Evolutionary conservation across 2,329 filamentous ascomycete species (phyloP).

Genomic region (Calonectria montana): DNA sequence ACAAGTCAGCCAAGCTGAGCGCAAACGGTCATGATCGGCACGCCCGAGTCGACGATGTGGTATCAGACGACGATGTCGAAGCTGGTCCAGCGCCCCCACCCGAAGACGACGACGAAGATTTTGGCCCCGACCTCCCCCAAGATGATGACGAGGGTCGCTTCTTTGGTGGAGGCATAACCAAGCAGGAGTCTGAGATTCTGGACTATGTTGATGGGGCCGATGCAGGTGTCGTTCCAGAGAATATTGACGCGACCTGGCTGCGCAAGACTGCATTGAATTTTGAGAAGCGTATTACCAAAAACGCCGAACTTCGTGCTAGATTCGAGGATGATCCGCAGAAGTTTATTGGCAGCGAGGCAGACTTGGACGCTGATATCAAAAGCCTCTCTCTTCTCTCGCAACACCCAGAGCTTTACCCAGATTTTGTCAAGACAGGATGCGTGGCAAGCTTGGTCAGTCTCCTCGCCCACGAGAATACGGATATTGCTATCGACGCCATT

Average conservation of each 20-base stretch:
- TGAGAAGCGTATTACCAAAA: slow-evolving; percentile 91
- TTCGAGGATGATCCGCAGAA: slow-evolving; percentile 84
- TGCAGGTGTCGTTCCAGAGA: slow-evolving; percentile 67
- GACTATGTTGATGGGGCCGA: slow-evolving; percentile 80
- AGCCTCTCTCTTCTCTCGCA: slow-evolving; percentile 87
- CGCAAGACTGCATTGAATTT: slow-evolving; percentile 84
- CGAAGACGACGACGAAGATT: slow-evolving; percentile 56
- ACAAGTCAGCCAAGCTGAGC: slow-evolving; percentile 70
- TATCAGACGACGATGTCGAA: slow-evolving; percentile 64
- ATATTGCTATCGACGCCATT: slow-evolving; percentile 92
- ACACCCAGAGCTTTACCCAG: slow-evolving; percentile 83
- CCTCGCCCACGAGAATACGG: slow-evolving; percentile 94
- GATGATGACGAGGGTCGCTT: slow-evolving; percentile 88
- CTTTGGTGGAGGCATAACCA: slow-evolving; percentile 90
- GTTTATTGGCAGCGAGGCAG: slow-evolving; percentile 88
- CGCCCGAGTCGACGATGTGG: slow-evolving; percentile 55
- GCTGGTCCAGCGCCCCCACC: slow-evolving; percentile 60
- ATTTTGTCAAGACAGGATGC: slow-evolving; percentile 82
- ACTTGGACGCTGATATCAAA: slow-evolving; percentile 90
- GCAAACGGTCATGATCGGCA: slow-evolving; percentile 59
- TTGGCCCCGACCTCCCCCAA: slow-evolving; percentile 57
- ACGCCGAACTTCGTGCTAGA: slow-evolving; percentile 88
- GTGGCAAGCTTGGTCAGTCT: slow-evolving; percentile 81
- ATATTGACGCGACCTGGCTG: slow-evolving; percentile 86
- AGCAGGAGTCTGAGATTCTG: slow-evolving; percentile 83